Conservation (phyloP, 192 early-diverging fungal genomes). For the Backusella psychrophila region DNA sequence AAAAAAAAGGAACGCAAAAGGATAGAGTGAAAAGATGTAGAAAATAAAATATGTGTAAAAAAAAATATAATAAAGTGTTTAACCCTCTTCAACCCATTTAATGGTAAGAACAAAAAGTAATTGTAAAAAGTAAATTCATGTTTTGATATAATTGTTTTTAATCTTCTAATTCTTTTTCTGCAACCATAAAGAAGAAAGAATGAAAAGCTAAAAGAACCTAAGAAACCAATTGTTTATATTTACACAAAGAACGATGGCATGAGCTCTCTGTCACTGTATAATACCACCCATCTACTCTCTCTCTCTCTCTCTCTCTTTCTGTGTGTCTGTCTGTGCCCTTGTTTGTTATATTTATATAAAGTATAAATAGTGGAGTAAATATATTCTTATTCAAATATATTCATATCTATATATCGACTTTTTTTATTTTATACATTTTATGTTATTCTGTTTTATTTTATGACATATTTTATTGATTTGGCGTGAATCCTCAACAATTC, state of each 20-base stretch:
- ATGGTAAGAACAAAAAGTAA: slow-evolving; percentile 1
- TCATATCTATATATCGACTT: neutral
- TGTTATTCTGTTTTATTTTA: neutral
- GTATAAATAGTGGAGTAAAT: neutral
- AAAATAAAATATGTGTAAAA: neutral
- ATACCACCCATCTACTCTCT: neutral
- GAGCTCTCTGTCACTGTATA: neutral
- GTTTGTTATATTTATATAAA: neutral
- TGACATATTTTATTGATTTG: slow-evolving; percentile 6
- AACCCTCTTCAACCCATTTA: neutral
- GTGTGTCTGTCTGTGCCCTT: neutral
- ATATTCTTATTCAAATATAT: neutral
- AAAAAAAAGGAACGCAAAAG: neutral
- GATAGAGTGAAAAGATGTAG: neutral
- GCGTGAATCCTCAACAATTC: neutral
- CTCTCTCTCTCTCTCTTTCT: neutral
- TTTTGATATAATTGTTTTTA: neutral
- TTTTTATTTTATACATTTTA: neutral
- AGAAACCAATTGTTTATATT: neutral
- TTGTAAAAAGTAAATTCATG: neutral
- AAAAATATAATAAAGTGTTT: neutral
- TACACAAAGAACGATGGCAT: neutral
- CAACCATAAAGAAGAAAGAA: neutral
- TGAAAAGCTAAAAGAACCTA: too few relatives aligned
- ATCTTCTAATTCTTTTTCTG: neutral